These are phyloP conservation scores for Litsea cubeba DNA, from an alignment of 164 flowering plant genomes.

Conservation along the genomic window DNA sequence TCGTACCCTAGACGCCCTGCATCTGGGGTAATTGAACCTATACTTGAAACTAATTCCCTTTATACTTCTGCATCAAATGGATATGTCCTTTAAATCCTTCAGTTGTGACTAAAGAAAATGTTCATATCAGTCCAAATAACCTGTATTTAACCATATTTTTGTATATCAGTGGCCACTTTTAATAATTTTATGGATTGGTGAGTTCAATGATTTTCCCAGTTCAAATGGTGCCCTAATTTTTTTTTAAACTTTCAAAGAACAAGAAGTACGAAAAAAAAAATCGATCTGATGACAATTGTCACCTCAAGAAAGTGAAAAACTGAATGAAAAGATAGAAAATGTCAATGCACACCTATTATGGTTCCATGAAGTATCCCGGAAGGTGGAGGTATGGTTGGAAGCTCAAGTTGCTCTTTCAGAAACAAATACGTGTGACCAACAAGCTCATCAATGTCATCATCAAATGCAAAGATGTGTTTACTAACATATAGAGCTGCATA, in stretches of 20 bases:
- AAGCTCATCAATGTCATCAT: slow-evolving; percentile 65
- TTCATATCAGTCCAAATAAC: background rate
- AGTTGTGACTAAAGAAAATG: background rate
- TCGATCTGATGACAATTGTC: background rate
- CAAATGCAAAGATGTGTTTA: slow-evolving; percentile 39
- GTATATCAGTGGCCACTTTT: background rate
- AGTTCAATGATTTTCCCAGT: background rate
- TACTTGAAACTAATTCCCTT: background rate
- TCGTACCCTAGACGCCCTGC: no score
- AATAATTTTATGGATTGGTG: background rate
- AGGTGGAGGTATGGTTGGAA: slow-evolving; percentile 49
- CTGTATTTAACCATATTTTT: background rate
- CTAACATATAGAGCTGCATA: slow-evolving; percentile 60
- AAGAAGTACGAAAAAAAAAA: background rate
- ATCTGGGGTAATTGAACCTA: no score
- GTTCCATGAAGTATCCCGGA: slow-evolving; percentile 78
- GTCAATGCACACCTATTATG: slow-evolving; percentile 50
- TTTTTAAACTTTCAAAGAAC: background rate
- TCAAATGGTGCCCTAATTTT: background rate
- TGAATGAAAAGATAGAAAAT: background rate
- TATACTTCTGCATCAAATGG: background rate
- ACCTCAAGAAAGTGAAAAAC: background rate
- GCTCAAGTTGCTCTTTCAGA: slow-evolving; percentile 77
- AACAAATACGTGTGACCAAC: slow-evolving; percentile 71
- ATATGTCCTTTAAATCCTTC: background rate